Conservation (phyloP, 441 rosid species). For the Melastoma candidum region DNA sequence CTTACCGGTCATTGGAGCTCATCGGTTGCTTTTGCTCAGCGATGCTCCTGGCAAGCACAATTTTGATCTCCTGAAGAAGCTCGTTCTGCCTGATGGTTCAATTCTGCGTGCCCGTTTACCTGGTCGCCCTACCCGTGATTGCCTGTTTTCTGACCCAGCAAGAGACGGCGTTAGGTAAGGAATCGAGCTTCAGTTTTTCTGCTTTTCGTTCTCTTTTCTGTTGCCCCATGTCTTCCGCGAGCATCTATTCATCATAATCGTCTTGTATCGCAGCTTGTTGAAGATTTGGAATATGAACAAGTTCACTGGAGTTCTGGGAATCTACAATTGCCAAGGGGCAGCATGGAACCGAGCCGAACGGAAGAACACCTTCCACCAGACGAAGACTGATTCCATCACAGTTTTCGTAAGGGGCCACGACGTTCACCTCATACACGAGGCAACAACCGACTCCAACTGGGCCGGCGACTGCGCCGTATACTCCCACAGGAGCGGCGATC, state of each 20-base stretch:
- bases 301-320: slow-evolving; percentile 74
- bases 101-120: slow-evolving; percentile 69
- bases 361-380: slow-evolving; percentile 67
- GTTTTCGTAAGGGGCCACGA: slow-evolving; percentile 54
- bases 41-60: slow-evolving; percentile 84
- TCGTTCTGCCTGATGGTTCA: slow-evolving; percentile 82
- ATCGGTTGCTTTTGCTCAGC: slow-evolving; percentile 22
- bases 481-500: slow-evolving; percentile 39
- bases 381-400: slow-evolving; percentile 35
- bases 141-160: slow-evolving; percentile 73
- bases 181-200: neutral
- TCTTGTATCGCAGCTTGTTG: slow-evolving; percentile 44
- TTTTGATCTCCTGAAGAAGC: slow-evolving; percentile 60
- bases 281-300: slow-evolving; percentile 99
- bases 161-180: slow-evolving; percentile 70
- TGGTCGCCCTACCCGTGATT: slow-evolving; percentile 81
- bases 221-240: neutral
- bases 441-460: slow-evolving; percentile 52
- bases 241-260: neutral
- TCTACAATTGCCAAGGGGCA: slow-evolving; percentile 96
- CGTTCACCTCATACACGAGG: slow-evolving; percentile 64
- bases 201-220: neutral
- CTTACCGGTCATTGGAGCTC: neutral
- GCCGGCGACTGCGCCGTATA: slow-evolving; percentile 53
- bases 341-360: slow-evolving; percentile 67